Evolutionary conservation across 2,329 filamentous ascomycete genomes (phyloP).

Genomic region (Falciphora oryzae): DNA sequence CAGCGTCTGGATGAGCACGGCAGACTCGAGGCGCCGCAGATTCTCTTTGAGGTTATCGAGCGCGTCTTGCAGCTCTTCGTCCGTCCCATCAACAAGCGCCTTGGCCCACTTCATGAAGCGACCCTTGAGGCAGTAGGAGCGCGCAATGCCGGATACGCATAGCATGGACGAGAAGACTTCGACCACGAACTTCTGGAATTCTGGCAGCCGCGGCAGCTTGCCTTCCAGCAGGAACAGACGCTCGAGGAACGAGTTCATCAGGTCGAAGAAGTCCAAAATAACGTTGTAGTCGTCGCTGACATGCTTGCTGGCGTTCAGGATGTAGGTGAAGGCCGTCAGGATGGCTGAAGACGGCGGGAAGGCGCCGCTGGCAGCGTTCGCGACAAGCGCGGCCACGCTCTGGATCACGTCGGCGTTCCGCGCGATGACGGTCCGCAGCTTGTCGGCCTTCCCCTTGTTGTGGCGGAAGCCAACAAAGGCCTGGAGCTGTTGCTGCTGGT

Average conservation of each 20-base stretch:
- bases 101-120: constrained; percentile 14
- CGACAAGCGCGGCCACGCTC: constrained; percentile 24
- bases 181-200: constrained; percentile 11
- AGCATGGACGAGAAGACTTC: constrained; percentile 13
- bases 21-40: constrained; percentile 10
- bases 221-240: constrained; percentile 11
- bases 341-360: constrained; percentile 29
- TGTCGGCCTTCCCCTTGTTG: constrained; percentile 28
- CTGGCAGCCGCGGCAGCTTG: constrained; percentile 10
- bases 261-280: constrained; percentile 31
- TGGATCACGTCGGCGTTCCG: constrained; percentile 25
- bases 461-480: constrained; percentile 28
- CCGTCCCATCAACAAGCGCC: constrained; percentile 10
- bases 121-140: constrained; percentile 9
- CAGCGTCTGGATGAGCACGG: constrained; percentile 1
- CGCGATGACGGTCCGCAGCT: constrained; percentile 23
- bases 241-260: constrained; percentile 15
- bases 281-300: constrained; percentile 33
- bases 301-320: constrained; percentile 23
- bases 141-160: constrained; percentile 13
- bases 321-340: constrained; percentile 27
- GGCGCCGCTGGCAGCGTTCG: constrained; percentile 22
- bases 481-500: constrained; percentile 1
- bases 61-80: constrained; percentile 12
- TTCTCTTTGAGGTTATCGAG: constrained; percentile 11